A percentile compares a stretch with the other conserved stretches of the same genome.
Evolutionary conservation across 768 basidiomycete genomes (phyloP).

Genomic region (Royoungia palumana): DNA sequence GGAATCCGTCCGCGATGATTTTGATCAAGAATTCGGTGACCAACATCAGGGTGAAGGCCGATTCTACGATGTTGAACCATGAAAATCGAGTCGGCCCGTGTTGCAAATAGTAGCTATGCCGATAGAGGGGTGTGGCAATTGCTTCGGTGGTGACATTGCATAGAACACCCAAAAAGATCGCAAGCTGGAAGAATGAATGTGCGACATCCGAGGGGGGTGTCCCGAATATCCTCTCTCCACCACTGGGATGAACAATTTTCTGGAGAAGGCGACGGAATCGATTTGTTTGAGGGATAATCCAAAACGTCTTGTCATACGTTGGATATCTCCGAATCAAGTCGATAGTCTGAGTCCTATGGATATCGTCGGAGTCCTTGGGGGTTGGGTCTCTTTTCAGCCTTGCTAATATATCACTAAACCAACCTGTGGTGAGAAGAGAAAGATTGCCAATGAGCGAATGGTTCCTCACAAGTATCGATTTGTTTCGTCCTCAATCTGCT

Average conservation of each 20-base stretch:
- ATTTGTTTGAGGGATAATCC: constrained; percentile 83
- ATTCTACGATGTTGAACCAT: constrained; percentile 88
- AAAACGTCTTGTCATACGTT: constrained; percentile 85
- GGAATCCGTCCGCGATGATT: constrained; percentile 86
- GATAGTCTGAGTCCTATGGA: constrained; percentile 64
- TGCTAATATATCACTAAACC: constrained; percentile 62
- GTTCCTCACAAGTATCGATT: constrained; percentile 67
- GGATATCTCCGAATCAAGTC: constrained; percentile 90
- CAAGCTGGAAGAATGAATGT: too few species aligned
- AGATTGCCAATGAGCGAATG: neutral
- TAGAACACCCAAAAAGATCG: constrained; percentile 59
- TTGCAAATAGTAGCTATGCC: constrained; percentile 60
- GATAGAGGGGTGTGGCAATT: constrained; percentile 81
- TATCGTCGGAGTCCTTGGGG: constrained; percentile 58
- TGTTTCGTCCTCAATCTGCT: constrained; percentile 53
- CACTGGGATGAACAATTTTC: constrained; percentile 54
- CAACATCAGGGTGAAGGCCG: constrained; percentile 64
- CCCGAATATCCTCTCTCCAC: too few species aligned
- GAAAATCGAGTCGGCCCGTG: constrained; percentile 62
- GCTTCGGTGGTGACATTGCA: constrained; percentile 80
- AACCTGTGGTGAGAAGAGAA: constrained; percentile 4
- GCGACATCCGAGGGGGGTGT: too few species aligned
- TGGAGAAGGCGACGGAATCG: constrained; percentile 73
- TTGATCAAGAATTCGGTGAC: constrained; percentile 87
- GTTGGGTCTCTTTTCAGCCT: constrained; percentile 53